Evolutionary conservation across 2,329 filamentous ascomycete genomes (phyloP).

Genomic region (Xylariaceae sp.): DNA sequence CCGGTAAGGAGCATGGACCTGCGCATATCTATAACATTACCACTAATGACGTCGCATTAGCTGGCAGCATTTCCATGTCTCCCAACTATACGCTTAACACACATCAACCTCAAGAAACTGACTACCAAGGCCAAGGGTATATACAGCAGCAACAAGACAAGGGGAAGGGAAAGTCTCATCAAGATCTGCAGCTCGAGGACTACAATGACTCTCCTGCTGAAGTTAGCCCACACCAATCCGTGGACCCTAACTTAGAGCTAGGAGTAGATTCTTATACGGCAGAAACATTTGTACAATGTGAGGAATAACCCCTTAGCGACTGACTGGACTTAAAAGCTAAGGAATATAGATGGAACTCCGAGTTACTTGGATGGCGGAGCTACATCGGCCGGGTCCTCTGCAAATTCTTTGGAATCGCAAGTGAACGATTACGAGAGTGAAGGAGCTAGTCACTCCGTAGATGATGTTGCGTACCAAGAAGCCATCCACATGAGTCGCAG

Average conservation of each 20-base stretch:
- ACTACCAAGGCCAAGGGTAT: conserved; percentile 14
- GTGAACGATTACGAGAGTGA: conserved; percentile 19
- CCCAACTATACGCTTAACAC: conserved; percentile 30
- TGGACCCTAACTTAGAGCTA: conserved; percentile 3
- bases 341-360: conserved; percentile 14
- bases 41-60: conserved; percentile 2
- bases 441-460: conserved; percentile 2
- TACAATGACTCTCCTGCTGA: conserved; percentile 7
- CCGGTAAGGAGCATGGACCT: neutral
- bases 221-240: conserved; percentile 3
- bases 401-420: conserved; percentile 3
- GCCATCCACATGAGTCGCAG: conserved; percentile 26
- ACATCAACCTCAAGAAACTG: conserved; percentile 19
- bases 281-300: conserved; percentile 18
- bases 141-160: conserved; percentile 21
- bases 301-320: neutral
- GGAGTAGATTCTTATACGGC: conserved; percentile 14
- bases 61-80: conserved; percentile 7
- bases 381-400: conserved; percentile 1
- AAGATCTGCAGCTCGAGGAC: conserved; percentile 9
- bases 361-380: conserved; percentile 7
- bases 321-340: conserved; percentile 7
- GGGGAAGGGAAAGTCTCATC: conserved; percentile 26
- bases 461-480: conserved; percentile 27
- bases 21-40: conserved; percentile 5